Evolutionary conservation across 2,329 filamentous ascomycete species (phyloP), one percentile per base, ranked within the genome.

Genomic region (Chrysoporthe deuterocubensis): DNA sequence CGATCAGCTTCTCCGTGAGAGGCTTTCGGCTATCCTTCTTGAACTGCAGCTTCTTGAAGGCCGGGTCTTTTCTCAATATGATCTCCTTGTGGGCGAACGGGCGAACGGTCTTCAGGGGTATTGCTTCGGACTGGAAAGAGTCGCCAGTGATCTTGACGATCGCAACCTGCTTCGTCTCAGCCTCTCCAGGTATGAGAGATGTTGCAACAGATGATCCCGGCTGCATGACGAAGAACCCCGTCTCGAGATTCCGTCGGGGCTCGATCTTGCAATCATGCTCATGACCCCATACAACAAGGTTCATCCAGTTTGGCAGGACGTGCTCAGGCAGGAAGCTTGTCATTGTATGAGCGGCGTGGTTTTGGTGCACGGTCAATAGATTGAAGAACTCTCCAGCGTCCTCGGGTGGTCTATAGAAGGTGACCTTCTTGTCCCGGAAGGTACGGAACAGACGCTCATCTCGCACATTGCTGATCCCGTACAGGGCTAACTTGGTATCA

Each of bases 211-310:
- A 98, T 0, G 96, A 99, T 0, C 96, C 96, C 0, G 96, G 96
- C 75, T 99, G 96, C 88, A 99, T 97, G 71, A 99, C 95, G 73
- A 96, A 89, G 73, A 99, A 99, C 0, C 91, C 91, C 60, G 91
- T 97, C 75, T 97, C 93, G 0, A 92, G 88, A 73, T 98, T 99
- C 59, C 89, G 84, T 1, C 83, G 82, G 0, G 96, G 96, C 57
- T 97, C 90, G 71, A 99, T 97, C 8, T 95, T 78, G 75, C 96
- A 99, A 78, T 99, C 95, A 76, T 99, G 96, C 78, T 99, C 96
- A 75, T 99, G 96, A 3, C 96, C 96, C 69, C 96, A 99, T 62
- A 99, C 87, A 0, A 99, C 89, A 4, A 99, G 84, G 75, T 99
- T 92, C 71, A 99, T 82, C 81, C 96, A 98, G 21, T 93, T 90